Evolutionary conservation across 208 protist species (phyloP).

Genomic region (Vickermania ingenoplastis): DNA sequence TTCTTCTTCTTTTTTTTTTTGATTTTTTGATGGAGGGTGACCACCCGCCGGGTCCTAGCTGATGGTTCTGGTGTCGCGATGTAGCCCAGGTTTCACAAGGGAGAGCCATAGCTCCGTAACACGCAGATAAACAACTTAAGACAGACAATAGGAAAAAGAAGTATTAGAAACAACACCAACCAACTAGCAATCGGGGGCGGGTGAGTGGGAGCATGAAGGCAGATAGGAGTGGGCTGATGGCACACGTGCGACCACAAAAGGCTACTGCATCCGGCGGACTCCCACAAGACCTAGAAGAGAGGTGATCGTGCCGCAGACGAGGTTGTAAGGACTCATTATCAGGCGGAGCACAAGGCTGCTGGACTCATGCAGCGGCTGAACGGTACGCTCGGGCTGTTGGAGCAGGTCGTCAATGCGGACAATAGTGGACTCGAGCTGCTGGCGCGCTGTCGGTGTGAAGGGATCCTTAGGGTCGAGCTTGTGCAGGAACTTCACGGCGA

Average conservation of each 20-base stretch:
- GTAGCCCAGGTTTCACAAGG: no score
- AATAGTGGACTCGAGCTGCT: constrained; percentile 13
- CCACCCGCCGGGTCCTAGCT: no score
- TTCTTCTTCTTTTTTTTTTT: background rate
- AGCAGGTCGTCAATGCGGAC: constrained; percentile 21
- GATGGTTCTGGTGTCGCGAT: no score
- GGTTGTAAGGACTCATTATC: background rate
- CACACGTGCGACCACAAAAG: no score
- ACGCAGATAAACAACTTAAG: no score
- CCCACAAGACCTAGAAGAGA: background rate
- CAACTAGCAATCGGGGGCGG: no score
- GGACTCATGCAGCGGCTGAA: background rate
- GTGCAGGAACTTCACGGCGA: constrained; percentile 24
- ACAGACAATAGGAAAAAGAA: no score
- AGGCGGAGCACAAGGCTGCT: background rate
- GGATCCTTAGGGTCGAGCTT: constrained; percentile 15
- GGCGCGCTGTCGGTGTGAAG: constrained; percentile 15
- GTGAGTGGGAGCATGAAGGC: background rate
- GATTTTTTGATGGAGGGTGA: background rate
- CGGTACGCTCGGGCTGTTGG: background rate
- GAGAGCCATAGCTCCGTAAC: no score
- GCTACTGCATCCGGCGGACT: background rate
- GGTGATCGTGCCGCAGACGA: background rate
- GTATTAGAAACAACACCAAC: no score
- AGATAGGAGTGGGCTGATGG: background rate